Conservation (phyloP, 495 filamentous ascomycete species). For the Lepraria neglecta region DNA sequence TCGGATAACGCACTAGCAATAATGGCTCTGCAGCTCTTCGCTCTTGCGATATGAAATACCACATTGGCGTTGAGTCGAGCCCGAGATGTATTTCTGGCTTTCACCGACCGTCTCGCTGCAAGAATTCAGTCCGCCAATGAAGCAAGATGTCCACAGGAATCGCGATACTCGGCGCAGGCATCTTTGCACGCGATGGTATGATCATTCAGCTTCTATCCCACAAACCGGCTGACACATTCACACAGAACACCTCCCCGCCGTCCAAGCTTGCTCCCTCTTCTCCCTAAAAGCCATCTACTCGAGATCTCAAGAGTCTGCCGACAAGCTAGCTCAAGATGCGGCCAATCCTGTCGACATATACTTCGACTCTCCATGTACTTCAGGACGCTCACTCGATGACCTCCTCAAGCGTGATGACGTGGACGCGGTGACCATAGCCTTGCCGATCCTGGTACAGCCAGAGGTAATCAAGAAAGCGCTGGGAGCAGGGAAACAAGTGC, state of each 20-base stretch:
- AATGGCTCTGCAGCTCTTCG: not conserved
- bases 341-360: constrained; percentile 23
- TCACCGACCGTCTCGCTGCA: not conserved
- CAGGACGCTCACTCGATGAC: constrained; percentile 19
- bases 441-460: constrained; percentile 28
- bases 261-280: constrained; percentile 19
- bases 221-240: not conserved
- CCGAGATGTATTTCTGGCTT: not conserved
- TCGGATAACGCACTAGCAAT: not conserved
- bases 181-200: constrained; percentile 22
- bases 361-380: constrained; percentile 19
- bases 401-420: constrained; percentile 30
- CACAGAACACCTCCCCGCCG: constrained; percentile 28
- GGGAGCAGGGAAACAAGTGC: constrained; percentile 30
- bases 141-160: constrained; percentile 24
- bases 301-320: constrained; percentile 24
- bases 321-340: constrained; percentile 7
- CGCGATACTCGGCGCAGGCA: constrained; percentile 25
- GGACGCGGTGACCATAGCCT: constrained; percentile 26
- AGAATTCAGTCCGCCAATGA: not conserved
- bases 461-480: constrained; percentile 22
- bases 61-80: not conserved
- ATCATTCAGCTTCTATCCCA: not conserved
- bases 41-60: too few species aligned
- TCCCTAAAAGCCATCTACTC: constrained; percentile 33